Evolutionary conservation across 768 basidiomycete species (phyloP).

Genomic region (Phanerochaete carnosa): DNA sequence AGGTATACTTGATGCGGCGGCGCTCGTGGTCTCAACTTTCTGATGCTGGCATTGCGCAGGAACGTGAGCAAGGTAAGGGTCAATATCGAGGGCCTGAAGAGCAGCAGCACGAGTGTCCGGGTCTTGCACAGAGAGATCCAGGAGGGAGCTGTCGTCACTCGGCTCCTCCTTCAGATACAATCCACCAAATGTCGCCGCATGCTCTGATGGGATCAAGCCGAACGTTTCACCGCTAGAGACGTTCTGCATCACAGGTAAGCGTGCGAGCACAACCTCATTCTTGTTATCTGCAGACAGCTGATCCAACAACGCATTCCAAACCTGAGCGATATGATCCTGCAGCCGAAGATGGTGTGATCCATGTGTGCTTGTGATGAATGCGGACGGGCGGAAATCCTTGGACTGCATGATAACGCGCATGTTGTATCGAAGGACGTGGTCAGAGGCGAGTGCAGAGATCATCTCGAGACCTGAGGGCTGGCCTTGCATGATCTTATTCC

Average conservation of each 20-base stretch:
- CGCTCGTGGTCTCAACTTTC: too few species aligned
- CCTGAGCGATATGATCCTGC: slow-evolving; percentile 14
- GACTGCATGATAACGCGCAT: slow-evolving; percentile 9
- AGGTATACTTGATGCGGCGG: too few species aligned
- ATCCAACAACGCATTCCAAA: slow-evolving; percentile 13
- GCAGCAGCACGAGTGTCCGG: too few species aligned
- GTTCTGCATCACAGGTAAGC: not conserved
- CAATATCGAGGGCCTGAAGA: too few species aligned
- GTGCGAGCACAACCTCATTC: not conserved
- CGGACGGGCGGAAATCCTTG: not conserved
- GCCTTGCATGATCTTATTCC: slow-evolving; percentile 21
- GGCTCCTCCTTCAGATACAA: not conserved
- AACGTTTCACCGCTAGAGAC: slow-evolving; percentile 14
- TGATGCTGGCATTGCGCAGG: too few species aligned
- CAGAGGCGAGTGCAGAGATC: slow-evolving; percentile 13
- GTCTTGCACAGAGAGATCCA: too few species aligned
- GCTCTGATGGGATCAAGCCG: not conserved
- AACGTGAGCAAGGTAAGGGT: too few species aligned
- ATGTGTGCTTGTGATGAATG: slow-evolving; percentile 7
- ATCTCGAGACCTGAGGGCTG: slow-evolving; percentile 21
- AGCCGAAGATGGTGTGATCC: slow-evolving; percentile 26
- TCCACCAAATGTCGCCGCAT: not conserved
- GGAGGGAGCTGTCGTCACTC: not conserved
- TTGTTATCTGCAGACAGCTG: not conserved
- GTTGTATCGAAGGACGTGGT: slow-evolving; percentile 23